A percentile compares a stretch with the other conserved stretches of the same genome.
Evolutionary conservation across 176 grass and related monocot species (phyloP).

Genomic region (Raddia guianensis): DNA sequence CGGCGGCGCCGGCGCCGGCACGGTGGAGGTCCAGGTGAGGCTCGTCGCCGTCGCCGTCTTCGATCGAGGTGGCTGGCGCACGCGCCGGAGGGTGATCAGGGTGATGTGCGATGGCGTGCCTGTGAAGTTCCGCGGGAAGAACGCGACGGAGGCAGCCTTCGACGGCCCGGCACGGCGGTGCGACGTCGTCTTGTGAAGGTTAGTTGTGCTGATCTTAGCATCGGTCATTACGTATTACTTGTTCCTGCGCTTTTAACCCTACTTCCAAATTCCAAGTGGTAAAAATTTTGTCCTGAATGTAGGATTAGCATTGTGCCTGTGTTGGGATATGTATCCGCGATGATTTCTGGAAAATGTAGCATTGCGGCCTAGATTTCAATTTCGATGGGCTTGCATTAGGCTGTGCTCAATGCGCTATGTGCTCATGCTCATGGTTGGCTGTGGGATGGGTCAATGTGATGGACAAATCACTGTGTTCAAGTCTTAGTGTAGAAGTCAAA

Average conservation of each 20-base stretch:
- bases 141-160: constrained; percentile 46
- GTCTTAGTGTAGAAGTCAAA: constrained; percentile 14
- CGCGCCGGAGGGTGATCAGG: constrained; percentile 65
- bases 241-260: neutral
- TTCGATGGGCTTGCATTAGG: neutral
- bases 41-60: constrained; percentile 63
- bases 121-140: constrained; percentile 56
- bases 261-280: neutral
- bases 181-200: constrained; percentile 68
- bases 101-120: constrained; percentile 65
- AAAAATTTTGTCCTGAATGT: neutral
- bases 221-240: no score
- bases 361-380: neutral
- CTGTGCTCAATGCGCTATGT: neutral
- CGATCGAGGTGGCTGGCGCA: constrained; percentile 75
- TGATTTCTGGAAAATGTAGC: neutral
- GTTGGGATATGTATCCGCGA: neutral
- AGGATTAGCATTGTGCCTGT: neutral
- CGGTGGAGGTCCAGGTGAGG: constrained; percentile 63
- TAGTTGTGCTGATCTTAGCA: neutral
- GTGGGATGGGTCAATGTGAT: neutral
- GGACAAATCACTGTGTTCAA: neutral
- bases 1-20: constrained; percentile 46
- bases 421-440: neutral
- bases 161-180: constrained; percentile 51